Evolutionary conservation across 2,329 filamentous ascomycete species (phyloP).

Genomic region (Cyphellophora europaea): DNA sequence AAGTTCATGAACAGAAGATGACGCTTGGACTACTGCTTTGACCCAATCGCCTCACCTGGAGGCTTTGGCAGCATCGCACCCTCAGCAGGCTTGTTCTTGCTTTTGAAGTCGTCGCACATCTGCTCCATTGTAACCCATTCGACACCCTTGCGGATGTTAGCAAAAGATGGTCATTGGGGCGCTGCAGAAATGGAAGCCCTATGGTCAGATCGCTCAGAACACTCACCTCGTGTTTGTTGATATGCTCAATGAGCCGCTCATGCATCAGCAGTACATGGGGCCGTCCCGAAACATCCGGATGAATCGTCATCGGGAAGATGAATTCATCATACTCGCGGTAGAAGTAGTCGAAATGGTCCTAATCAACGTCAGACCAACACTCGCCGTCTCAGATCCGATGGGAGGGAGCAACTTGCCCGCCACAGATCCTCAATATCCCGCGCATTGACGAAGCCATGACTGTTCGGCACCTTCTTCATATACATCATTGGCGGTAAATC

Average conservation of each 20-base stretch:
- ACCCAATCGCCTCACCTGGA: too few species aligned
- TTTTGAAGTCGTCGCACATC: slow-evolving; percentile 66
- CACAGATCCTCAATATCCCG: slow-evolving; percentile 47
- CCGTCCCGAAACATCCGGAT: slow-evolving; percentile 62
- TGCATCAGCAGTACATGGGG: slow-evolving; percentile 68
- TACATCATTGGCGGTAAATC: slow-evolving; percentile 38
- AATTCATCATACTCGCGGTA: slow-evolving; percentile 71
- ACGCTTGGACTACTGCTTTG: too few species aligned
- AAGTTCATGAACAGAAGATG: slow-evolving; percentile 16
- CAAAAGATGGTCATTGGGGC: not conserved
- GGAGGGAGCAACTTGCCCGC: slow-evolving; percentile 24
- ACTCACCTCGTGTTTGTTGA: slow-evolving; percentile 55
- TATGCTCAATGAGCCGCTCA: slow-evolving; percentile 61
- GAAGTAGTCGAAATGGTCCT: slow-evolving; percentile 59
- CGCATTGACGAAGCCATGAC: slow-evolving; percentile 49
- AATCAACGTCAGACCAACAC: too few species aligned
- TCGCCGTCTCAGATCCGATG: too few species aligned
- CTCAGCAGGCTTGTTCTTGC: slow-evolving; percentile 46
- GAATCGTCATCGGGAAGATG: slow-evolving; percentile 68
- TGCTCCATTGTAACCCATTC: slow-evolving; percentile 50
- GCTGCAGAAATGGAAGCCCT: not conserved
- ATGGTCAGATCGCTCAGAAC: not conserved
- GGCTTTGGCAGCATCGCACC: slow-evolving; percentile 53
- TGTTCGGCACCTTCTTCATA: slow-evolving; percentile 39
- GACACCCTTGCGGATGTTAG: too few species aligned